These are phyloP conservation scores for Pythium scleroteichum DNA, from an alignment of 352 stramenopile genomes.

Conservation along the genomic window DNA sequence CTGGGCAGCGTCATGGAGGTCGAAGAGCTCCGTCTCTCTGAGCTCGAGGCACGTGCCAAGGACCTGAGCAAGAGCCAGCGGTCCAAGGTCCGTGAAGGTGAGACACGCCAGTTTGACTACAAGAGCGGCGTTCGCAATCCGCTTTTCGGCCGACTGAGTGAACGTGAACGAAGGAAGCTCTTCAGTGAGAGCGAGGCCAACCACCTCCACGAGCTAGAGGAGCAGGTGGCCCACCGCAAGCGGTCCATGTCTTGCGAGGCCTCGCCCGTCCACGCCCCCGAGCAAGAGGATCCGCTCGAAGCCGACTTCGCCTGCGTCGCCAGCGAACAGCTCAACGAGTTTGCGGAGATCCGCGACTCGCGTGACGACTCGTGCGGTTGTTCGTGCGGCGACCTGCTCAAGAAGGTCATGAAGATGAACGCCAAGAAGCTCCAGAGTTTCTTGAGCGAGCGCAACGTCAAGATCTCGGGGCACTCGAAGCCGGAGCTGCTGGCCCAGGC, in stretches of 20 bases:
- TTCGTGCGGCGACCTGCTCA: constrained; percentile 79
- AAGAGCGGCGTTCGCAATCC: constrained; percentile 67
- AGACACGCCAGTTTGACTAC: constrained; percentile 86
- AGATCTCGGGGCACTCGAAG: constrained; percentile 48
- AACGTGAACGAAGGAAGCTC: constrained; percentile 68
- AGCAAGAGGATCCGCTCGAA: constrained; percentile 5
- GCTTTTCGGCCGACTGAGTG: constrained; percentile 71
- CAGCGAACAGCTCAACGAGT: constrained; percentile 83
- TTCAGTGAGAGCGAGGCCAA: constrained; percentile 47
- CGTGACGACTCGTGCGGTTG: constrained; percentile 73
- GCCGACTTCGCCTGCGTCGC: constrained; percentile 77
- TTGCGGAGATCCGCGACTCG: constrained; percentile 79
- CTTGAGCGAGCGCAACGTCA: constrained; percentile 55
- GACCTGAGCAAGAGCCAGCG: constrained; percentile 66
- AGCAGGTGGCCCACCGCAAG: constrained; percentile 23
- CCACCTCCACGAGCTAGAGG: constrained; percentile 21
- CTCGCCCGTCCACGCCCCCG: neutral
- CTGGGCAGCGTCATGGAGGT: constrained; percentile 73
- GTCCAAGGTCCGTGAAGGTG: constrained; percentile 50
- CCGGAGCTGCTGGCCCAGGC: constrained; percentile 65
- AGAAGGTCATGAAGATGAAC: constrained; percentile 86
- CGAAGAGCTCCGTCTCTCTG: constrained; percentile 49
- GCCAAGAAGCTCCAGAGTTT: constrained; percentile 78
- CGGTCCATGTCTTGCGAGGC: constrained; percentile 12
- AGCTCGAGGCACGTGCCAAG: constrained; percentile 58